Conservation (phyloP, 73 alveolate species). For the Paraurostyla sp. region DNA sequence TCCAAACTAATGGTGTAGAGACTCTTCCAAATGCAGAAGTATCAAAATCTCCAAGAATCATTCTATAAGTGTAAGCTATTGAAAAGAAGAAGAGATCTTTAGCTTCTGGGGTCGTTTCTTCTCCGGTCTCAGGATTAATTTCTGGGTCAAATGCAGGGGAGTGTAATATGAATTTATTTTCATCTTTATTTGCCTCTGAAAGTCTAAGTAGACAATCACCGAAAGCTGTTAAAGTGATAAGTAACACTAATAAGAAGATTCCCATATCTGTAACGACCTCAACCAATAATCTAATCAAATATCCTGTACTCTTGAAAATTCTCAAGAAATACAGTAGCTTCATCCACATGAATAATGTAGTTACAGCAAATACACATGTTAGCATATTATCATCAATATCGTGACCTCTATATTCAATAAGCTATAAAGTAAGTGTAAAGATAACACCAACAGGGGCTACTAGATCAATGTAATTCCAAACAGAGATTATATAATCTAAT, state of each 20-base stretch:
- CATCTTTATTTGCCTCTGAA: neutral
- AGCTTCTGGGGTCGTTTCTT: neutral
- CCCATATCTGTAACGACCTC: slow-evolving; percentile 58
- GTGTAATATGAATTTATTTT: slow-evolving; percentile 25
- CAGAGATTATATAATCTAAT: slow-evolving; percentile 14
- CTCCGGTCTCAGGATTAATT: neutral
- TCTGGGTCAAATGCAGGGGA: slow-evolving; percentile 16
- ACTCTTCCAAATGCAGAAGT: slow-evolving; percentile 41
- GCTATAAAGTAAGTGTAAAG: neutral
- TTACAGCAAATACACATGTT: neutral
- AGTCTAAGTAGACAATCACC: slow-evolving; percentile 49
- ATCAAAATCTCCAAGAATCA: slow-evolving; percentile 59
- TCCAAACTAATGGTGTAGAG: slow-evolving; percentile 45
- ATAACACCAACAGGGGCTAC: slow-evolving; percentile 29
- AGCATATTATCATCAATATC: slow-evolving; percentile 30
- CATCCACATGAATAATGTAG: slow-evolving; percentile 49
- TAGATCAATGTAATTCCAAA: slow-evolving; percentile 58
- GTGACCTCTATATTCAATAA: neutral
- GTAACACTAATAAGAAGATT: slow-evolving; percentile 34
- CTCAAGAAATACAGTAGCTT: slow-evolving; percentile 59
- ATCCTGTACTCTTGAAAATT: slow-evolving; percentile 49
- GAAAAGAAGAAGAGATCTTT: slow-evolving; percentile 39
- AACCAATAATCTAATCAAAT: slow-evolving; percentile 3
- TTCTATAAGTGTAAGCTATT: slow-evolving; percentile 52
- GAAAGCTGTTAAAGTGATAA: slow-evolving; percentile 47